A percentile compares a stretch with the other conserved stretches of the same genome.
Evolutionary conservation across 1,139 yeast genomes (phyloP).

Genomic region (Magnusiomyces magnusii): DNA sequence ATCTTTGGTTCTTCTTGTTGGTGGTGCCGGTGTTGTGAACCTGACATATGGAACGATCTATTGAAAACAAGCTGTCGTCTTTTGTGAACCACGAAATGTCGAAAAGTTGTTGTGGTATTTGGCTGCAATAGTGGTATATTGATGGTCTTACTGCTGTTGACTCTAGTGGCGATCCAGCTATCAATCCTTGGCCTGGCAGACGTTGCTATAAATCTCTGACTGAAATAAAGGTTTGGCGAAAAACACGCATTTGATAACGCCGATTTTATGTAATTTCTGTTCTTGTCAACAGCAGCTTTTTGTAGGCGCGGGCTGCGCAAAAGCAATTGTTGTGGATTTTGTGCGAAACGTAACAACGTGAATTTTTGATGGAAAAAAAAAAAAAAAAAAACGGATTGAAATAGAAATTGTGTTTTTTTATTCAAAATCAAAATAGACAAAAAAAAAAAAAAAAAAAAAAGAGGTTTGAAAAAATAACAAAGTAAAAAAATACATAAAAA

Average conservation of each 20-base stretch:
- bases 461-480: not conserved
- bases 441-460: too few species aligned
- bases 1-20: not conserved
- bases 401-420: too few species aligned
- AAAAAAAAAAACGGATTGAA: too few species aligned
- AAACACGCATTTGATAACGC: not conserved
- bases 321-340: not conserved
- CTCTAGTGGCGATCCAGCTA: too few species aligned
- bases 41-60: not conserved
- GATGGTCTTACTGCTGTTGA: too few species aligned
- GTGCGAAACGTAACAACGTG: not conserved
- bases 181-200: too few species aligned
- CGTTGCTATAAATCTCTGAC: too few species aligned
- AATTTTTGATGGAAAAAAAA: not conserved
- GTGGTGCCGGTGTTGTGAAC: not conserved
- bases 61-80: not conserved
- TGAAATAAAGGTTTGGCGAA: too few species aligned
- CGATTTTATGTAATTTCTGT: too few species aligned
- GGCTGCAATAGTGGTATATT: not conserved
- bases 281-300: not conserved
- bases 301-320: not conserved
- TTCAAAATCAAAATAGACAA: not conserved
- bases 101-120: not conserved
- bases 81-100: not conserved
- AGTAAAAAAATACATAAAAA: too few species aligned